A percentile compares a stretch with the other conserved stretches of the same genome.
Evolutionary conservation across 768 basidiomycete species (phyloP).

Genomic region (Russula earlei): DNA sequence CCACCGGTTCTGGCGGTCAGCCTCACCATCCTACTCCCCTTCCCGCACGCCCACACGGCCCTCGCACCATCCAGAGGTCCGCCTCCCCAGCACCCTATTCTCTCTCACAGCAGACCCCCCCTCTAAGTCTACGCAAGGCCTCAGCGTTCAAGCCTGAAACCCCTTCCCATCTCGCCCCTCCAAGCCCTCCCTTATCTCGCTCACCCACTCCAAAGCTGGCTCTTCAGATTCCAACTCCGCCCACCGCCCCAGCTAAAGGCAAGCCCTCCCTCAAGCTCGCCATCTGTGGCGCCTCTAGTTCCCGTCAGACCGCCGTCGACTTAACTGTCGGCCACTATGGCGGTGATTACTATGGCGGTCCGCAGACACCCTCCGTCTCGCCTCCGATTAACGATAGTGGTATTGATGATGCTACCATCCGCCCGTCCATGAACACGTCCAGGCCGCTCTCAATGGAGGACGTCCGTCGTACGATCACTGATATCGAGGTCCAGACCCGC

Average conservation of each 20-base stretch:
- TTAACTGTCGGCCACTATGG: conserved; percentile 3
- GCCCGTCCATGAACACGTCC: conserved; percentile 25
- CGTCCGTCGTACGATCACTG: conserved; percentile 20
- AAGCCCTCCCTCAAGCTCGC: conserved; percentile 21
- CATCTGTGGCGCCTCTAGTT: neutral
- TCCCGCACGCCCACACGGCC: conserved; percentile 40
- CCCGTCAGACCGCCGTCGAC: conserved; percentile 1
- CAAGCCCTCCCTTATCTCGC: conserved; percentile 21
- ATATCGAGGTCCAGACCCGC: conserved; percentile 28
- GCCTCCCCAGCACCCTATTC: conserved; percentile 32
- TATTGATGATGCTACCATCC: conserved; percentile 35
- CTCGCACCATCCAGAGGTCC: conserved; percentile 36
- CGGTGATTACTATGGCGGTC: conserved; percentile 21
- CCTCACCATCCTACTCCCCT: conserved; percentile 23
- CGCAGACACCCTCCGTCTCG: conserved; percentile 14
- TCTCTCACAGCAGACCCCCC: conserved; percentile 28
- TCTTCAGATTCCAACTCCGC: conserved; percentile 26
- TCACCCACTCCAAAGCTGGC: conserved; percentile 24
- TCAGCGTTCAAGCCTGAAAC: conserved; percentile 19
- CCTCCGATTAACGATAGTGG: conserved; percentile 25
- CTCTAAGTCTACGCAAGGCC: conserved; percentile 35
- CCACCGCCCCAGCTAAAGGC: conserved; percentile 9
- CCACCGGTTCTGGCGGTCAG: conserved; percentile 16
- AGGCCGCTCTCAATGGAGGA: conserved; percentile 21
- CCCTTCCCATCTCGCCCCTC: conserved; percentile 10